phyloP scores from a whole-genome alignment of 2,329 filamentous ascomycete species.

The Talaromyces sp. region DNA sequence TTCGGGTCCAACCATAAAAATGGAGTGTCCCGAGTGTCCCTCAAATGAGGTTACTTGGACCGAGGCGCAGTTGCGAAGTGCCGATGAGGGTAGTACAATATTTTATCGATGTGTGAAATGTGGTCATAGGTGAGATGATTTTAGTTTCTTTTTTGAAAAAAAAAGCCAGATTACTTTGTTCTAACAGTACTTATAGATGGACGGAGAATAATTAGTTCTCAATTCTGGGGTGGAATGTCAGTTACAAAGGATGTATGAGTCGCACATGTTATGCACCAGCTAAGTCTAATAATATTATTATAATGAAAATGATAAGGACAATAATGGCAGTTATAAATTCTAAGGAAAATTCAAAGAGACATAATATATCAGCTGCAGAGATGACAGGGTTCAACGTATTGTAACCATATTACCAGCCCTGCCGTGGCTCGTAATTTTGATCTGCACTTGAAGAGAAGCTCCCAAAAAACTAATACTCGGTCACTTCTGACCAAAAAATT shows the following conservation, averaged over 20 bases:
- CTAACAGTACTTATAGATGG: background rate
- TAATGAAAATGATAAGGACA: no score
- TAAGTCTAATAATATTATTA: no score
- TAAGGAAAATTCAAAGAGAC: background rate
- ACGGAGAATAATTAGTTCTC: background rate
- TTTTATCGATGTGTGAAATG: conserved; percentile 65
- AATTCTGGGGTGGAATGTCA: background rate
- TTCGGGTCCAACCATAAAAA: conserved; percentile 7
- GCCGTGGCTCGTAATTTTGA: background rate
- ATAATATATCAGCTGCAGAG: background rate
- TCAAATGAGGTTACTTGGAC: conserved; percentile 15
- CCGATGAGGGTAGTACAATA: conserved; percentile 84
- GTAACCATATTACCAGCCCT: background rate
- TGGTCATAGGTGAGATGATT: conserved; percentile 12
- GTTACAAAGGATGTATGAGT: no score
- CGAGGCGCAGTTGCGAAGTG: conserved; percentile 65
- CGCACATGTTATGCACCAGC: no score
- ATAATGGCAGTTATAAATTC: no score
- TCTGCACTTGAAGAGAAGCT: background rate
- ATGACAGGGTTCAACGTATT: background rate
- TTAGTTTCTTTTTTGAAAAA: background rate
- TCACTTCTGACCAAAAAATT: background rate
- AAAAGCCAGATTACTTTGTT: background rate
- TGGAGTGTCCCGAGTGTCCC: conserved; percentile 15
- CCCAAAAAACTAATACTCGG: background rate